These are phyloP conservation scores for Claviceps purpurea DNA, from an alignment of 2,329 filamentous ascomycete genomes.

Conservation along the genomic window DNA sequence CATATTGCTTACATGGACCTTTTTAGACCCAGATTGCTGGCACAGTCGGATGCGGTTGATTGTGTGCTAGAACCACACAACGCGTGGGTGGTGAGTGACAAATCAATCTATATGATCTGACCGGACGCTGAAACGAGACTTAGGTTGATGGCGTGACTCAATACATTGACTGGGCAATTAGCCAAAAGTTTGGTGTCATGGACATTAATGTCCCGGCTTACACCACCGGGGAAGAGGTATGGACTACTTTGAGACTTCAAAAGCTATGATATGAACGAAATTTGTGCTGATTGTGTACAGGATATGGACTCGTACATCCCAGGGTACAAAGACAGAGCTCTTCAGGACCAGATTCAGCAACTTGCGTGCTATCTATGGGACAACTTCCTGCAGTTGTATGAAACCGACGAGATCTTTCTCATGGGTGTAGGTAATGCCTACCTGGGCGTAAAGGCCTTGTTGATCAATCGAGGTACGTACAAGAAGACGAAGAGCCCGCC, in stretches of 20 bases:
- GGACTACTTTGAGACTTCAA: slow-evolving; percentile 3
- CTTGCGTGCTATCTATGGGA: slow-evolving; percentile 87
- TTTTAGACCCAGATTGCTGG: slow-evolving; percentile 51
- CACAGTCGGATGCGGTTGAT: slow-evolving; percentile 53
- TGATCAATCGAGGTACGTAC: slow-evolving; percentile 56
- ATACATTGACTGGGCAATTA: slow-evolving; percentile 73
- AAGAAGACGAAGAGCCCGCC: background rate
- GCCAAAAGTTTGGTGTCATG: slow-evolving; percentile 69
- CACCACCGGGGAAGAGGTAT: slow-evolving; percentile 49
- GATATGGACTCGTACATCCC: slow-evolving; percentile 36
- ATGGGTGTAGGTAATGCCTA: slow-evolving; percentile 87
- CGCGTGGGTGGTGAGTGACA: slow-evolving; percentile 61
- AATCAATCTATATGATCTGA: background rate
- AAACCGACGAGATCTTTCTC: slow-evolving; percentile 63
- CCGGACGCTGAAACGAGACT: slow-evolving; percentile 12
- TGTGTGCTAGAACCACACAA: slow-evolving; percentile 71
- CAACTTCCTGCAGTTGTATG: slow-evolving; percentile 77
- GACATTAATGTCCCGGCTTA: slow-evolving; percentile 84
- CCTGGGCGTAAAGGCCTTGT: slow-evolving; percentile 65
- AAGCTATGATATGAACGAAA: background rate
- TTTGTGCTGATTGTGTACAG: slow-evolving; percentile 11
- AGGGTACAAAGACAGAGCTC: slow-evolving; percentile 28
- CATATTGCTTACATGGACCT: background rate
- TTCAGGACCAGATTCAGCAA: slow-evolving; percentile 52
- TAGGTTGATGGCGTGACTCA: slow-evolving; percentile 69